Base-by-base conservation (phyloP, 371 early-diverging fungal species). In the Paraphysoderma sedebokerense region DNA sequence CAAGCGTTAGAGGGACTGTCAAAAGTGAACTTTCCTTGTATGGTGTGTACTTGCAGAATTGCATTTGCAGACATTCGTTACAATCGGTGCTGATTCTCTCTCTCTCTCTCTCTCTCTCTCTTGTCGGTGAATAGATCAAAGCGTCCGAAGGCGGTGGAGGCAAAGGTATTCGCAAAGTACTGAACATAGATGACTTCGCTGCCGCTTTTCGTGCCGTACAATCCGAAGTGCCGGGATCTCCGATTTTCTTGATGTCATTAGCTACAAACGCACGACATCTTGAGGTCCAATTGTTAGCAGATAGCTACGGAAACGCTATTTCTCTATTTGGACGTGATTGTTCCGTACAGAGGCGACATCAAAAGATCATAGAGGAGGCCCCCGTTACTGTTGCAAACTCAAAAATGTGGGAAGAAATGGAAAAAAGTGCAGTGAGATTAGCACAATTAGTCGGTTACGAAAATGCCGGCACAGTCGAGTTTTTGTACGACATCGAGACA, bases 71-170 rank as follows among this genome's bases (percentile, higher is more conserved):
- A n/a, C n/a, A n/a, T n/a, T n/a, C n/a, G n/a, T n/a, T n/a, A n/a
- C n/a, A n/a, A n/a, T 3, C 38, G 11, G 22, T 5, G 5, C 6
- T 5, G 23, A 5, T 9, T 9, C 19, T 5, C 3, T 38, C 11
- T 19, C 38, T 38, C 6, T 20, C 38, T 5, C 38, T 5, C 11
- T 38, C 11, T 11, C 4, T 3, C 11, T 20, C 11, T 24, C 4
- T 7, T 38, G 12, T 17, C 12, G 12, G 12, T 9, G 38, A 5
- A 11, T 20, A 39, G 39, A 86, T 97, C 64, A 98, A 98, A 67
- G 97, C 95, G n/a, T 87, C 88, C 11, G 92, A 96, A 67, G 97
- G 97, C 58, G 99, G 99, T 49, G 99, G 99, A 53, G 99, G 99
- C 48, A 98, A 98, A 68, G 98, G 98, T 57, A 98, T 98, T 52